phyloP scores from a whole-genome alignment of 75 land plant species.

The Sequoia sempervirens region DNA sequence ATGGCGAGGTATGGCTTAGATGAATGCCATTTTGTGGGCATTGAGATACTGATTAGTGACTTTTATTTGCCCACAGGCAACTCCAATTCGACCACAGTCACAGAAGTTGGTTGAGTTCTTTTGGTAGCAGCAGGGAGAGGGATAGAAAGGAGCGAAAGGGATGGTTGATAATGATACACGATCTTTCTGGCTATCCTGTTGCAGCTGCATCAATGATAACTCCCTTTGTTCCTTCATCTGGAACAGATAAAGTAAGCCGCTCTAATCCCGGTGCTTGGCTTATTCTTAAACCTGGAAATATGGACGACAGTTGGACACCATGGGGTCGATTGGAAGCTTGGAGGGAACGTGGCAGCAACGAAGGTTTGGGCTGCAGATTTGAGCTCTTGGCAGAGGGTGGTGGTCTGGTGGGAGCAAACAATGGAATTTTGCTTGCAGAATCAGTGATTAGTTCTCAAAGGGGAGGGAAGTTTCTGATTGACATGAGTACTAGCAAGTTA shows the following conservation, averaged over 20 bases:
- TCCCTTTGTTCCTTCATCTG: slow-evolving; percentile 90
- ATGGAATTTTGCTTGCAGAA: slow-evolving; percentile 61
- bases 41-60: neutral
- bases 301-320: slow-evolving; percentile 72
- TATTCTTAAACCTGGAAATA: slow-evolving; percentile 71
- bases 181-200: slow-evolving; percentile 89
- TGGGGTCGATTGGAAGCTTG: slow-evolving; percentile 96
- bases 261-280: slow-evolving; percentile 97
- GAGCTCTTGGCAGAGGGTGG: slow-evolving; percentile 66
- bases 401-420: slow-evolving; percentile 20
- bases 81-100: slow-evolving; percentile 27
- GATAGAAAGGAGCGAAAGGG: slow-evolving; percentile 80
- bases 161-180: slow-evolving; percentile 93
- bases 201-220: slow-evolving; percentile 97
- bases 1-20: neutral
- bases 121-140: slow-evolving; percentile 60
- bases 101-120: slow-evolving; percentile 57
- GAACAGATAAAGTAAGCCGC: slow-evolving; percentile 80
- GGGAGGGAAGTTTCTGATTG: slow-evolving; percentile 84
- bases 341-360: slow-evolving; percentile 75
- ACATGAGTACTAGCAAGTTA: slow-evolving; percentile 22
- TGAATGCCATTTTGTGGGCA: neutral
- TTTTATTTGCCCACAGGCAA: slow-evolving; percentile 17
- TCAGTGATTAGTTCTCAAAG: slow-evolving; percentile 43
- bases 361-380: slow-evolving; percentile 73